Conservation (phyloP, 1,284 basidiomycete genomes). For the Microbotryomycetes sp. region DNA sequence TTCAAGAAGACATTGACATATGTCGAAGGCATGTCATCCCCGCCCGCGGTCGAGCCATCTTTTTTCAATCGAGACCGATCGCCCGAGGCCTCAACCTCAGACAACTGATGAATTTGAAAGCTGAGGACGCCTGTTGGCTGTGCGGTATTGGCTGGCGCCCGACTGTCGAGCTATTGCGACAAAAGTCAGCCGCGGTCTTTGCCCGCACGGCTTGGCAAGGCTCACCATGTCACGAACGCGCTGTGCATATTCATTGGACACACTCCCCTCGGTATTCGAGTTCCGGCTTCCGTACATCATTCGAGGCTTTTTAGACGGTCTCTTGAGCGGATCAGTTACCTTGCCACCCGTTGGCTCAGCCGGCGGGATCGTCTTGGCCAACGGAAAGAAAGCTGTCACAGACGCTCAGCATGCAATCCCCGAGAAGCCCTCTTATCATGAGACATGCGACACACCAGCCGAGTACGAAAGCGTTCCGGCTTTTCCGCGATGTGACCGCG, state of each 20-base stretch:
- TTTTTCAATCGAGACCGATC: constrained; percentile 1
- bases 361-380: background rate
- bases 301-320: background rate
- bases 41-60: background rate
- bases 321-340: background rate
- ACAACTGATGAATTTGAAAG: constrained; percentile 28
- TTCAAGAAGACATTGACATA: constrained; percentile 24
- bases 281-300: background rate
- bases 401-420: too few species aligned
- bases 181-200: background rate
- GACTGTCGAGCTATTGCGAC: constrained; percentile 3
- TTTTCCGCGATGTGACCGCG: background rate
- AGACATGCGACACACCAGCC: too few species aligned
- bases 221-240: background rate
- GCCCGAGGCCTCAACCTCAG: constrained; percentile 10
- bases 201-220: too few species aligned
- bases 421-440: too few species aligned
- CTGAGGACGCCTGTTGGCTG: constrained; percentile 26
- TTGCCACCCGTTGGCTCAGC: background rate
- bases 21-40: constrained; percentile 19
- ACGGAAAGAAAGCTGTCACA: constrained; percentile 4
- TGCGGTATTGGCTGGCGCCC: constrained; percentile 3
- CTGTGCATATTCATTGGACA: background rate
- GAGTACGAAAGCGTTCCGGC: background rate
- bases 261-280: background rate